These are phyloP conservation scores for Aureobasidium melanogenum DNA, from an alignment of 2,329 filamentous ascomycete genomes.

Conservation along the genomic window DNA sequence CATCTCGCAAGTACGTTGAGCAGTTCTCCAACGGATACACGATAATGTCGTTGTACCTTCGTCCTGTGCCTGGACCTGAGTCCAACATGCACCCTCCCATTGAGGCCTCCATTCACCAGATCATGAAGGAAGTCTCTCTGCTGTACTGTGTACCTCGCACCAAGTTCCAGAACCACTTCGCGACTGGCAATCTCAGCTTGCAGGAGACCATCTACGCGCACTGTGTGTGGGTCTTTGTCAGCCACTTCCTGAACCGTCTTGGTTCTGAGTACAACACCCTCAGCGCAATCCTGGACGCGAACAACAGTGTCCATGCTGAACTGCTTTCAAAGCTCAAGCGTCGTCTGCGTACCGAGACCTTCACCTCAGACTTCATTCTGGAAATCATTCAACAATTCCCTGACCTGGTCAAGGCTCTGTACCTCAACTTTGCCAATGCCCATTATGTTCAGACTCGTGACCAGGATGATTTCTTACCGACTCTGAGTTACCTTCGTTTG, in stretches of 20 bases:
- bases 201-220: constrained; percentile 97
- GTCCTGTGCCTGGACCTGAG: constrained; percentile 54
- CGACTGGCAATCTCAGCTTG: constrained; percentile 73
- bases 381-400: constrained; percentile 94
- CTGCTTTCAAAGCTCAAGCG: constrained; percentile 92
- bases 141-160: constrained; percentile 97
- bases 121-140: constrained; percentile 95
- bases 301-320: constrained; percentile 77
- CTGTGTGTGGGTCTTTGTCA: constrained; percentile 94
- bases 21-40: constrained; percentile 98
- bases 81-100: constrained; percentile 62
- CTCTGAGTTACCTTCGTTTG: constrained; percentile 57
- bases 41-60: constrained; percentile 91
- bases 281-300: constrained; percentile 66
- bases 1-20: constrained; percentile 82
- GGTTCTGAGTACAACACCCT: constrained; percentile 87
- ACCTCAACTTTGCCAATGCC: constrained; percentile 82
- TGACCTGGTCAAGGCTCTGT: constrained; percentile 74
- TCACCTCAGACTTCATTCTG: constrained; percentile 94
- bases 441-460: constrained; percentile 65
- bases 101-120: constrained; percentile 92
- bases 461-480: constrained; percentile 61
- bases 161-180: constrained; percentile 86
- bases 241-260: constrained; percentile 94
- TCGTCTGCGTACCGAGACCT: constrained; percentile 88